Evolutionary conservation across 2,329 filamentous ascomycete genomes (phyloP), one percentile per base, ranked within the genome.

Genomic region (Venturia pyrina): DNA sequence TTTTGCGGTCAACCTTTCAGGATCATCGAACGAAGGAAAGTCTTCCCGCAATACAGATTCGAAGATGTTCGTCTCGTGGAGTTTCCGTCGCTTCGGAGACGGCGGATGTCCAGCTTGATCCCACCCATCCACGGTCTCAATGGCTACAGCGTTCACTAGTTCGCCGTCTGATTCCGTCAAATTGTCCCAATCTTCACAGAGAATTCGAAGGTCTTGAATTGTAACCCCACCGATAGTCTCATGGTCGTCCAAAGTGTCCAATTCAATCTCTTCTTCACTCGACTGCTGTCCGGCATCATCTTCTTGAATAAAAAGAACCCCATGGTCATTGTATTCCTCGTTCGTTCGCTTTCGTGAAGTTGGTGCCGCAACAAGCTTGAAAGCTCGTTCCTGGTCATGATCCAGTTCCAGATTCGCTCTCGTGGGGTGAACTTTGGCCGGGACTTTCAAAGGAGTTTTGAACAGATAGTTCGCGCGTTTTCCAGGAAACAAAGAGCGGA

Each of bases 401-500:
- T 90, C 89, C 43, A 98, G 80, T 68, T 99, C 95, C 17, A 99
- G 82, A 68, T 87, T 92, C 66, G 96, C 83, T 76, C 99, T 99
- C 24, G 89, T 93, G 0, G 92, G 91, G 5, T 92, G 84, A 3
- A 98, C 82, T 19, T 90, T 82, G 76, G 93, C 95, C 0, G 92
- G 90, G 50, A 87, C 87, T 76, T 92, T 96, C 1, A 82, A 69
- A 0, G 93, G 91, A 48, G 87, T 85, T 76, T 96, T 95, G 66
- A 89, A 88, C 68, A 89, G 83, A 76, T 90, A 93, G 65, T 87
- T 83, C 1, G 91, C 89, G 70, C 87, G 87, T 75, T 93, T 92
- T 6, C 89, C 87, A 2, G 91, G 91, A 44, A 99, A 85, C 6
- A 98, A 81, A 67, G 92, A 87, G 71, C 90, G 89, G 79, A 93